phyloP scores from a whole-genome alignment of 192 early-diverging fungal species.

The Backusella sp. region DNA sequence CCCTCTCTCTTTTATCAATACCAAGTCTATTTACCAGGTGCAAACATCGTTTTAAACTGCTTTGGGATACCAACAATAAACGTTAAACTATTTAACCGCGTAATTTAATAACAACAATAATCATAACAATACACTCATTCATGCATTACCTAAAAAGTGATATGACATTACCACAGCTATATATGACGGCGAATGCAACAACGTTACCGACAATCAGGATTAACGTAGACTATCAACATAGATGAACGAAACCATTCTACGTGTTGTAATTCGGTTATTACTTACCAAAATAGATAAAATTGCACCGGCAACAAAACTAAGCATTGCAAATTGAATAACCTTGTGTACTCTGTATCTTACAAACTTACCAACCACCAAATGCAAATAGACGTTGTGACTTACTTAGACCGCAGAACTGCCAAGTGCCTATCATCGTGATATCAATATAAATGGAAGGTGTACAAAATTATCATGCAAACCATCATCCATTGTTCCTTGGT shows the following conservation, averaged over 20 bases:
- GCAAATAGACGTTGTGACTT: conserved; percentile 74
- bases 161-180: conserved; percentile 87
- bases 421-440: conserved; percentile 13
- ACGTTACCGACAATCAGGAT: conserved; percentile 56
- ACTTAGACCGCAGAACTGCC: conserved; percentile 48
- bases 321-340: background rate
- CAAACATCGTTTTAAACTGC: conserved; percentile 86
- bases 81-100: conserved; percentile 60
- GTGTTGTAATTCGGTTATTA: background rate
- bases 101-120: background rate
- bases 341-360: background rate
- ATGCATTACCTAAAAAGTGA: conserved; percentile 64
- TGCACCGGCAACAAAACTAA: conserved; percentile 83
- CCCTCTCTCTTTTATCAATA: background rate
- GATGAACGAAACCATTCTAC: background rate
- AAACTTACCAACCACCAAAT: conserved; percentile 63
- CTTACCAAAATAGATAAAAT: conserved; percentile 73
- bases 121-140: background rate
- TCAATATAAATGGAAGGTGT: background rate
- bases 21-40: conserved; percentile 44
- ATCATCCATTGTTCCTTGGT: conserved; percentile 53
- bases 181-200: conserved; percentile 83
- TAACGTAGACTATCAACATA: conserved; percentile 52
- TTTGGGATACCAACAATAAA: conserved; percentile 86
- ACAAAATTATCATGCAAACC: conserved; percentile 21